Conservation (phyloP, 2,329 filamentous ascomycete species). For the Bipolaris victoriae region DNA sequence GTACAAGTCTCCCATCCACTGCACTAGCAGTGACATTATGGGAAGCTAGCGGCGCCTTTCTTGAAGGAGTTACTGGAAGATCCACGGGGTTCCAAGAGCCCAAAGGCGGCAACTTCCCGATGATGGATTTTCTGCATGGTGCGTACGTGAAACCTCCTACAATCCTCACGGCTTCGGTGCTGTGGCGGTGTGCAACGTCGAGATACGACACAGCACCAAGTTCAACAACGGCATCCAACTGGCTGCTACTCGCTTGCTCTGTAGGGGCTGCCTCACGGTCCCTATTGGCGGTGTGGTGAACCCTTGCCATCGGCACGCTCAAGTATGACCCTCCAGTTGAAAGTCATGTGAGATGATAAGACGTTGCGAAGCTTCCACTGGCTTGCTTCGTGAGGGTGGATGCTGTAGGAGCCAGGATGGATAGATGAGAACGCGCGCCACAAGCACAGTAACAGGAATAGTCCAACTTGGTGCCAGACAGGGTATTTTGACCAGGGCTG, state of each 20-base stretch:
- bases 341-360: constrained; percentile 6
- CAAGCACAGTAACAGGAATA: constrained; percentile 2
- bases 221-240: constrained; percentile 9
- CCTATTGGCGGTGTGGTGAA: constrained; percentile 1
- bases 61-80: not conserved
- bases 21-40: not conserved
- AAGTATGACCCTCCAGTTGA: constrained; percentile 1
- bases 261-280: not conserved
- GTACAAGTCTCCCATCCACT: not conserved
- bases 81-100: not conserved
- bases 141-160: constrained; percentile 1
- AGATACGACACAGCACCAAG: constrained; percentile 14
- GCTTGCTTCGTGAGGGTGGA: constrained; percentile 21
- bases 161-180: not conserved
- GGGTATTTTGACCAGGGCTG: constrained; percentile 24
- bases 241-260: constrained; percentile 1
- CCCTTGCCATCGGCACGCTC: constrained; percentile 1
- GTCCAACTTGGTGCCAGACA: constrained; percentile 6
- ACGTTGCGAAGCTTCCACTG: constrained; percentile 16
- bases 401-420: constrained; percentile 38
- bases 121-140: not conserved
- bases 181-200: constrained; percentile 17
- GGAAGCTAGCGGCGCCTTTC: not conserved
- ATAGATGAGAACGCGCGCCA: constrained; percentile 22
- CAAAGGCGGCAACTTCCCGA: not conserved